Base-by-base conservation (phyloP, 1,284 basidiomycete genomes). In the Malassezia furfur region DNA sequence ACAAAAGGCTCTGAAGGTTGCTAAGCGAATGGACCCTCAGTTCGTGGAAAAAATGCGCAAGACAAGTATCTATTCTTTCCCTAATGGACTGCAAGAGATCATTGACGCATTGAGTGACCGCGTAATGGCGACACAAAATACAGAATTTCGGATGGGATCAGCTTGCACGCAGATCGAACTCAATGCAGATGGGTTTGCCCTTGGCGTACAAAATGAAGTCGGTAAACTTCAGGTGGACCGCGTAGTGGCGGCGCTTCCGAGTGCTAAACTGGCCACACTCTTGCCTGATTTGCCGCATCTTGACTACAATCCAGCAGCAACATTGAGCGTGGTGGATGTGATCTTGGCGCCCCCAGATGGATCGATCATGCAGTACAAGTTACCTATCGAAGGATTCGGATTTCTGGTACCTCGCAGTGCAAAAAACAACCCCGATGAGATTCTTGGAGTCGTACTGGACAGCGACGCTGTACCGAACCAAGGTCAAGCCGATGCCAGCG, bases 391-490 rank as follows among this genome's bases (percentile, higher is more conserved):
- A 12, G 93, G 91, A 0, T 96, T 96, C 75, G 93, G 93, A 1
- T 96, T 93, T 77, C 84, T 98, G 62, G 81, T 94, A 50, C 90
- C 91, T 0, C 85, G 91, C 7, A 82, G 85, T 48, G 54, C 77
- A 67, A 31, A 84, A 75, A 12, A 82, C 82, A 72, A 76, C 68
- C 52, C 63, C 57, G 65, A 64, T 59, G 74, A 59, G 62, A 78
- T 61, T 64, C 76, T 60, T 65, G 81, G 56, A 22, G 79, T 84
- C 0, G 80, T 79, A 14, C 86, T 91, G 64, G 86, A 90, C 67
- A 69, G 74, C 2, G 76, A 77, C 50, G 73, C 76, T 28, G 66
- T 77, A 48, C 76, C 76, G 5, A 62, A 60, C 15, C 69, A 72
- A 39, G 67, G 67, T 30, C 43, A 50, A 2, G 22, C 49, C 1